phyloP scores from a whole-genome alignment of 495 filamentous ascomycete species.

The Penicillium goetzii region DNA sequence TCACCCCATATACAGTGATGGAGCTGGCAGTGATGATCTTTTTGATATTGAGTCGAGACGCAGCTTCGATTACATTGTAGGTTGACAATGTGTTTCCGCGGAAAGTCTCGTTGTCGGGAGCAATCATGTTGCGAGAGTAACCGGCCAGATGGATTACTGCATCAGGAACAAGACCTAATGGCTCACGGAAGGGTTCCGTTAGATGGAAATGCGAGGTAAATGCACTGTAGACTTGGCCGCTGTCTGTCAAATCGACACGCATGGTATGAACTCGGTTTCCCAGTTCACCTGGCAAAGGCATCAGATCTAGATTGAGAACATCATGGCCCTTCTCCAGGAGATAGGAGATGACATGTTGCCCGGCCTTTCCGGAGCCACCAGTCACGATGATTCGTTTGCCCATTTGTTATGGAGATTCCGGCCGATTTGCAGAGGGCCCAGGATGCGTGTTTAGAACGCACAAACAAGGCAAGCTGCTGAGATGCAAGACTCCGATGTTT shows the following conservation, averaged over 20 bases:
- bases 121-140: slow-evolving; percentile 62
- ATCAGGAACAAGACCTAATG: slow-evolving; percentile 49
- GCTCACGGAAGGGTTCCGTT: slow-evolving; percentile 48
- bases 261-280: slow-evolving; percentile 56
- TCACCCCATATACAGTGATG: slow-evolving; percentile 63
- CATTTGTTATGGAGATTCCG: slow-evolving; percentile 23
- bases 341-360: slow-evolving; percentile 59
- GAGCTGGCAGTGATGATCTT: slow-evolving; percentile 63
- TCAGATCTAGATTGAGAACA: slow-evolving; percentile 62
- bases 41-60: slow-evolving; percentile 60
- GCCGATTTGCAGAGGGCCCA: slow-evolving; percentile 14
- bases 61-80: slow-evolving; percentile 66
- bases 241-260: slow-evolving; percentile 60
- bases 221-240: slow-evolving; percentile 62
- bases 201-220: slow-evolving; percentile 60
- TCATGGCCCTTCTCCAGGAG: slow-evolving; percentile 55
- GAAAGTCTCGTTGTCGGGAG: slow-evolving; percentile 63
- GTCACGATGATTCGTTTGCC: slow-evolving; percentile 59
- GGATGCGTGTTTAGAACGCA: not conserved
- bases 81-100: slow-evolving; percentile 54
- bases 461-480: not conserved
- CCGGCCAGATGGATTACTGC: slow-evolving; percentile 66
- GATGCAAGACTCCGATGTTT: not conserved
- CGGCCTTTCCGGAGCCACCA: slow-evolving; percentile 62
- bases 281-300: slow-evolving; percentile 43